A percentile compares a stretch with the other conserved stretches of the same genome.
These are phyloP conservation scores for Saccharomycopsis malanga DNA, from an alignment of 805 yeast species.

Conservation along the genomic window DNA sequence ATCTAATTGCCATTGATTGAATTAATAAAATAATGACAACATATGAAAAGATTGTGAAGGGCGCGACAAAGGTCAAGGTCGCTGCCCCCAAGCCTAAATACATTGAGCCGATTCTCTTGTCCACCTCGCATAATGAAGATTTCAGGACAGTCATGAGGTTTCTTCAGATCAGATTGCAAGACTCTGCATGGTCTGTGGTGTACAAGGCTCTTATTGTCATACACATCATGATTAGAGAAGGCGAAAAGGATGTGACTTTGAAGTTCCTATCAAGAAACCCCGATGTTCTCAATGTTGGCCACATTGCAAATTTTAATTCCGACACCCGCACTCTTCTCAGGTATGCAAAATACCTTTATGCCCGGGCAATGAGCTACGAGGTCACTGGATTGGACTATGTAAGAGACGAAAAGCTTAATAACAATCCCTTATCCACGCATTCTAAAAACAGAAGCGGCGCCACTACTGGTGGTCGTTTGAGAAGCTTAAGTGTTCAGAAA, in stretches of 20 bases:
- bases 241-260: conserved; percentile 70
- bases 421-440: conserved; percentile 23
- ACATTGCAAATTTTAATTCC: conserved; percentile 33
- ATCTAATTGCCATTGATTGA: too few relatives aligned
- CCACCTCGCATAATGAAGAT: conserved; percentile 35
- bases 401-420: conserved; percentile 51
- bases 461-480: conserved; percentile 52
- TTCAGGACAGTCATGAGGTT: conserved; percentile 65
- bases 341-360: conserved; percentile 64
- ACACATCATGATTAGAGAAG: conserved; percentile 91
- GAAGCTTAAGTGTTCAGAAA: conserved; percentile 58
- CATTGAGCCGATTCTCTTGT: conserved; percentile 78
- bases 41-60: conserved; percentile 30
- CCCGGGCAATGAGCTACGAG: conserved; percentile 65
- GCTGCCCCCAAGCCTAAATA: conserved; percentile 99
- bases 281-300: conserved; percentile 42
- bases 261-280: conserved; percentile 46
- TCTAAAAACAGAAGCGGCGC: conserved; percentile 24
- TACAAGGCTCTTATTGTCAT: conserved; percentile 78
- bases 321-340: conserved; percentile 54
- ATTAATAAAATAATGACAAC: conserved; percentile 20
- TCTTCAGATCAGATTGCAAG: conserved; percentile 55
- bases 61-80: conserved; percentile 70
- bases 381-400: conserved; percentile 67
- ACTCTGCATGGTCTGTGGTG: conserved; percentile 85